Conservation (phyloP, 768 basidiomycete genomes). For the Lenzites betulinus region DNA sequence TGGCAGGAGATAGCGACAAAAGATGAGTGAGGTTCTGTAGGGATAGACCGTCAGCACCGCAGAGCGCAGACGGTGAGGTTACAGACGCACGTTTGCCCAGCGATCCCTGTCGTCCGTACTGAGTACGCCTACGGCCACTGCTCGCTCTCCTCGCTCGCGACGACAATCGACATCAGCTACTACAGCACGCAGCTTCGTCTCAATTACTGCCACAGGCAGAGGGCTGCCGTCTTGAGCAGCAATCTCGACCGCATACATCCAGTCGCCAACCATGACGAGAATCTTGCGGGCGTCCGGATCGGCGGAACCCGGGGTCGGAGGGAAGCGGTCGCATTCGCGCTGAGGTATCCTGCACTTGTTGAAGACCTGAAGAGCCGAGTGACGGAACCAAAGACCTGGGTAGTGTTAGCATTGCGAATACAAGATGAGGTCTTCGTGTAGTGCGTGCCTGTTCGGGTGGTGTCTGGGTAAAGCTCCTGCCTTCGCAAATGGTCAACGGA, state of each 20-base stretch:
- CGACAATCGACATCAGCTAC: conserved; percentile 61
- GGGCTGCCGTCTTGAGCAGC: conserved; percentile 42
- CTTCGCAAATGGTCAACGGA: conserved; percentile 38
- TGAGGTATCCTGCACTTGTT: conserved; percentile 78
- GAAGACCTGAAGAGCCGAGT: conserved; percentile 63
- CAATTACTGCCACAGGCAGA: conserved; percentile 44
- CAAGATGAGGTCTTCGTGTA: not conserved
- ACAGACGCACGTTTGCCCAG: conserved; percentile 69
- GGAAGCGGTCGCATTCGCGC: conserved; percentile 62
- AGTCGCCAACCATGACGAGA: conserved; percentile 72
- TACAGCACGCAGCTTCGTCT: conserved; percentile 45
- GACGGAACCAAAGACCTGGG: conserved; percentile 58
- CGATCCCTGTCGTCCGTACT: conserved; percentile 79
- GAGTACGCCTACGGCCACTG: conserved; percentile 67
- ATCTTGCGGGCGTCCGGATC: conserved; percentile 57
- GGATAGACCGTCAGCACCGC: not conserved
- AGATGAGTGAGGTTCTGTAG: conserved; percentile 72
- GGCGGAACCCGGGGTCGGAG: conserved; percentile 45
- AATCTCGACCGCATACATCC: conserved; percentile 77
- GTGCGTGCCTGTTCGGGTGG: conserved; percentile 65
- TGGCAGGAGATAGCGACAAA: conserved; percentile 63
- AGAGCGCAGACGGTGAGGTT: not conserved
- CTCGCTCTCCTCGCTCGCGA: conserved; percentile 51
- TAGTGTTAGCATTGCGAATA: not conserved
- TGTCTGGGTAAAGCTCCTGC: conserved; percentile 68